Evolutionary conservation across 192 early-diverging fungal genomes (phyloP).

Genomic region (Mortierella alpina): DNA sequence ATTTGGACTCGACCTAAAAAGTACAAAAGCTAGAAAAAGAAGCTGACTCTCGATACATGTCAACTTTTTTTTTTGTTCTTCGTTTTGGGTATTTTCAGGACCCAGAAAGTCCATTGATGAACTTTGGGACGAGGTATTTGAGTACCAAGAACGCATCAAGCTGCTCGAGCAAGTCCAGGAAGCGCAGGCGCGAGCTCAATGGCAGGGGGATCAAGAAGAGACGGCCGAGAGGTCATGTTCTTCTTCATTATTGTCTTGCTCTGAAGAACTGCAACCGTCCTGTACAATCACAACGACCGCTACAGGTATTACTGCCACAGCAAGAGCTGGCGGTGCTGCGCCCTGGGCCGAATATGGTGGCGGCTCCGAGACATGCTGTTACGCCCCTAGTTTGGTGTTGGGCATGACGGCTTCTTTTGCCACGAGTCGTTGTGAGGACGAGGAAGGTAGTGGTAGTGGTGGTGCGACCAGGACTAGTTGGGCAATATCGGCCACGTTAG

Average conservation of each 20-base stretch:
- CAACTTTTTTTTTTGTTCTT: neutral
- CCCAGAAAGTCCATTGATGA: slow-evolving; percentile 43
- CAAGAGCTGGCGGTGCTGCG: too few species aligned
- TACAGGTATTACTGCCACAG: neutral
- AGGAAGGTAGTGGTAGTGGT: too few species aligned
- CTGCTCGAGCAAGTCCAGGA: slow-evolving; percentile 20
- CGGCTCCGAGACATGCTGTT: slow-evolving; percentile 6
- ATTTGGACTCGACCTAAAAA: neutral
- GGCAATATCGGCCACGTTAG: neutral
- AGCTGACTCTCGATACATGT: too few species aligned
- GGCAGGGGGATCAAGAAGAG: too few species aligned
- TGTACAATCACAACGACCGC: too few species aligned
- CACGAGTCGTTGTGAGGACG: too few species aligned
- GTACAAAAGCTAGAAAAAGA: neutral
- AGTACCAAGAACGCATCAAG: slow-evolving; percentile 43
- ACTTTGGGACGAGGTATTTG: slow-evolving; percentile 48
- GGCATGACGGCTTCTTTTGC: too few species aligned
- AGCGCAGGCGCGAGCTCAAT: slow-evolving; percentile 5
- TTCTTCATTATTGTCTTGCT: too few species aligned
- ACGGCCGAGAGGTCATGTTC: too few species aligned
- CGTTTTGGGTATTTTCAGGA: slow-evolving; percentile 4
- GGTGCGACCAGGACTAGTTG: too few species aligned
- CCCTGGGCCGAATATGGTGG: slow-evolving; percentile 6
- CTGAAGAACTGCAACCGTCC: too few species aligned
- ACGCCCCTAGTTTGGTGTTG: too few species aligned